Percentiles rank a stretch among this genome's conserved stretches.
These are phyloP conservation scores for Neltuma alba DNA, from an alignment of 306 rosid species.

Conservation along the genomic window DNA sequence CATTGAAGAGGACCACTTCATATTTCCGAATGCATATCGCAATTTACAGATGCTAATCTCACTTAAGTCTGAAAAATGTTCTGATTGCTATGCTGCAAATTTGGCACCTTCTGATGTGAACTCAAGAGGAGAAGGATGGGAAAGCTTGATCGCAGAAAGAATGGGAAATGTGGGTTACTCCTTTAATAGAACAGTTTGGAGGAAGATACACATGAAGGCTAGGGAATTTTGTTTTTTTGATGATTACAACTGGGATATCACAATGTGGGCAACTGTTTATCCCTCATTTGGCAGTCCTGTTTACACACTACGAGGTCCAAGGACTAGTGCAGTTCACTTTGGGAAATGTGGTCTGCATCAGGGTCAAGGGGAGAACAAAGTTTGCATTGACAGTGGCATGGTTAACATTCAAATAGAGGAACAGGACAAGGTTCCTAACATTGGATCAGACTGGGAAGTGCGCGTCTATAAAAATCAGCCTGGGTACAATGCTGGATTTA, in stretches of 20 bases:
- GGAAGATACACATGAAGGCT: constrained; percentile 81
- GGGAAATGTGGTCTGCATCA: constrained; percentile 98
- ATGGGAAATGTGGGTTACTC: constrained; percentile 96
- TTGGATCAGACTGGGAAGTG: constrained; percentile 72
- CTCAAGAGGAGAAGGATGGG: constrained; percentile 83
- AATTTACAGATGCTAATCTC: constrained; percentile 67
- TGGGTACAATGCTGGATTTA: constrained; percentile 90
- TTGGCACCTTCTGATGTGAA: constrained; percentile 97
- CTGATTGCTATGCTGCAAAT: constrained; percentile 89
- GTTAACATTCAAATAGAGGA: constrained; percentile 58
- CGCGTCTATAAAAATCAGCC: constrained; percentile 63
- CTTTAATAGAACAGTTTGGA: constrained; percentile 84
- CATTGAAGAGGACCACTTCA: constrained; percentile 92
- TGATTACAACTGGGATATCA: constrained; percentile 98
- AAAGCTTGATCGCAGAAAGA: constrained; percentile 76
- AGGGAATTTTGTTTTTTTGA: constrained; percentile 81
- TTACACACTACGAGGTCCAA: constrained; percentile 79
- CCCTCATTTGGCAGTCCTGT: constrained; percentile 94
- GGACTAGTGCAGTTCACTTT: constrained; percentile 91
- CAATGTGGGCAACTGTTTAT: constrained; percentile 98
- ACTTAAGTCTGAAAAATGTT: constrained; percentile 74
- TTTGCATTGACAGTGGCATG: constrained; percentile 76
- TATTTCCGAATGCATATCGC: constrained; percentile 89
- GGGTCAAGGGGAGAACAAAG: constrained; percentile 75
- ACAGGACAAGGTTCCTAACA: constrained; percentile 68